Evolutionary conservation across 2,329 filamentous ascomycete genomes (phyloP).

Genomic region (Xylariaceae sp.): DNA sequence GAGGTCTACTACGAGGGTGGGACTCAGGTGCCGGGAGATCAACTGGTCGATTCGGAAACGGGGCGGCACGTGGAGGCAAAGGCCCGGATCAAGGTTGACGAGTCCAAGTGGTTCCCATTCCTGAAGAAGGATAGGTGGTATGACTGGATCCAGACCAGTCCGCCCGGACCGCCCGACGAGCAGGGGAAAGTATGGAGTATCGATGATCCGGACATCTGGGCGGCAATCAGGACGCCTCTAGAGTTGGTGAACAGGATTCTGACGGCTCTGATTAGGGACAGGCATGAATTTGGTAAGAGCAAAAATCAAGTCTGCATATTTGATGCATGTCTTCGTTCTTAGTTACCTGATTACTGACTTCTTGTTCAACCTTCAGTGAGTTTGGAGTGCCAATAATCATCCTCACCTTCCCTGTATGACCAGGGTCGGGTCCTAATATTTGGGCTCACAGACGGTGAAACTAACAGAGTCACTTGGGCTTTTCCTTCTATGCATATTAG

Average conservation of each 20-base stretch:
- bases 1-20: neutral
- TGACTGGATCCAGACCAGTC: slow-evolving; percentile 3
- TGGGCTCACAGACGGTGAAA: slow-evolving; percentile 2
- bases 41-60: neutral
- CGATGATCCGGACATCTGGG: slow-evolving; percentile 7
- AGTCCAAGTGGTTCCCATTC: slow-evolving; percentile 5
- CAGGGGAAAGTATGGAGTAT: slow-evolving; percentile 2
- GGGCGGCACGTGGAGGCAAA: neutral
- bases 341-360: neutral
- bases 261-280: slow-evolving; percentile 7
- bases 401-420: too few relatives aligned
- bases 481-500: neutral
- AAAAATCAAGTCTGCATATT: neutral
- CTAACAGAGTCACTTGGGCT: neutral
- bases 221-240: neutral
- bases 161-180: neutral
- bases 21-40: neutral
- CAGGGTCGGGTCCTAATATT: neutral
- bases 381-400: neutral
- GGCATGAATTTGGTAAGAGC: slow-evolving; percentile 5
- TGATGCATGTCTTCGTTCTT: neutral
- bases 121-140: slow-evolving; percentile 7
- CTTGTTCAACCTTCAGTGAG: neutral
- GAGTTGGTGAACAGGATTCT: slow-evolving; percentile 7
- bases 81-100: slow-evolving; percentile 5